These are phyloP conservation scores for Coriolopsis trogii DNA, from an alignment of 1,284 basidiomycete species.

Conservation along the genomic window DNA sequence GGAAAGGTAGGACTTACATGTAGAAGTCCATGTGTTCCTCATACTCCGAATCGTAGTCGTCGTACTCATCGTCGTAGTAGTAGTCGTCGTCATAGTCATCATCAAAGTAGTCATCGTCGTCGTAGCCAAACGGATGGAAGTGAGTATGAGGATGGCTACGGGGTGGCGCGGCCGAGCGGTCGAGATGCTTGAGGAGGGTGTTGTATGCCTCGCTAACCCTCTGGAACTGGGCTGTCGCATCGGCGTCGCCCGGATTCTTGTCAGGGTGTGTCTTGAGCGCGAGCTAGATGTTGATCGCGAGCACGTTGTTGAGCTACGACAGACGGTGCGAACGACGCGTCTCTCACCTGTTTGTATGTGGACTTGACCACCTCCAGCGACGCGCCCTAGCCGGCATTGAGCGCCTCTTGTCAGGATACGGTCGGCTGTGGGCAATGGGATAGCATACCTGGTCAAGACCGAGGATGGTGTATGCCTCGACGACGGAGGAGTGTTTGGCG, in stretches of 20 bases:
- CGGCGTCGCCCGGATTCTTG: constrained; percentile 65
- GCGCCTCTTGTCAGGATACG: background rate
- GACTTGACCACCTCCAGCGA: constrained; percentile 65
- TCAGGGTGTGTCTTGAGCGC: constrained; percentile 74
- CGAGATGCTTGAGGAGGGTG: constrained; percentile 56
- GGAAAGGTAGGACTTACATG: constrained; percentile 38
- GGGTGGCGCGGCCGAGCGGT: constrained; percentile 37
- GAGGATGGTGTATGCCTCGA: constrained; percentile 57
- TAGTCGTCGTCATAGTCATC: constrained; percentile 34
- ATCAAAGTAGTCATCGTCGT: constrained; percentile 38
- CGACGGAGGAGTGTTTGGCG: constrained; percentile 38
- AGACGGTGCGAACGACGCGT: background rate
- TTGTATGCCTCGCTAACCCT: constrained; percentile 68
- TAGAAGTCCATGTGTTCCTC: constrained; percentile 44
- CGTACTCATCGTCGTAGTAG: constrained; percentile 36
- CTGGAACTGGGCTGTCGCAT: constrained; percentile 72
- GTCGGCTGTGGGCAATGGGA: background rate
- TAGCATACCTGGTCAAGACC: constrained; percentile 58
- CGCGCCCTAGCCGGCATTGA: constrained; percentile 46
- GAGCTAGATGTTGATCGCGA: constrained; percentile 40
- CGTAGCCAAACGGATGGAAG: constrained; percentile 20
- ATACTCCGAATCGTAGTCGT: constrained; percentile 33
- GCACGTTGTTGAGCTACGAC: background rate
- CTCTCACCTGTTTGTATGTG: constrained; percentile 64
- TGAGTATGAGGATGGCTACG: constrained; percentile 11